Conservation (phyloP, 2,329 filamentous ascomycete species). For the Diaporthe citrichinensis region DNA sequence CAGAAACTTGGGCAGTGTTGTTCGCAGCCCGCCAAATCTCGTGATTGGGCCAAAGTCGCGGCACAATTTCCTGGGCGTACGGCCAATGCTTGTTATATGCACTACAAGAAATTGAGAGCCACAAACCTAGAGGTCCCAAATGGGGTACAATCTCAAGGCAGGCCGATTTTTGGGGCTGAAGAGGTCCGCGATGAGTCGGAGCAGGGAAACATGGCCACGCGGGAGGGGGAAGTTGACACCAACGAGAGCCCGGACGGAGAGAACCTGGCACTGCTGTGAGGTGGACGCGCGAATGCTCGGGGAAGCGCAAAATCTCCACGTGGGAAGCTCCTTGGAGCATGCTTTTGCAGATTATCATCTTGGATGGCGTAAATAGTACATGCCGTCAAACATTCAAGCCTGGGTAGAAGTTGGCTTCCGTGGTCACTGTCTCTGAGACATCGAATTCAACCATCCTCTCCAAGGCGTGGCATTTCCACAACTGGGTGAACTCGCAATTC, state of each 20-base stretch:
- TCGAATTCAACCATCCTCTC: too few species aligned
- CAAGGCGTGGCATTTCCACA: too few species aligned
- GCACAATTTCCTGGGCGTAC: not conserved
- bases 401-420: not conserved
- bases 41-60: not conserved
- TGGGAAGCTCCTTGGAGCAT: not conserved
- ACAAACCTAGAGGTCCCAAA: too few species aligned
- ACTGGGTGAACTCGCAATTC: too few species aligned
- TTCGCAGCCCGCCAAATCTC: too few species aligned
- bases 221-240: too few species aligned
- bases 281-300: too few species aligned
- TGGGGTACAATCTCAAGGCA: not conserved
- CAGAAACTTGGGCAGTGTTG: not conserved
- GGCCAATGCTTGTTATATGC: rapidly evolving
- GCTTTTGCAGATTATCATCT: not conserved
- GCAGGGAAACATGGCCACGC: not conserved
- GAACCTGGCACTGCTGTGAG: not conserved
- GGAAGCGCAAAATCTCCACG: not conserved
- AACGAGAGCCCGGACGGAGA: too few species aligned
- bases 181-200: not conserved
- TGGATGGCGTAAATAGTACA: too few species aligned
- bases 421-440: too few species aligned
- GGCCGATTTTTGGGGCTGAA: not conserved
- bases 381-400: too few species aligned
- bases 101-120: not conserved